These are phyloP conservation scores for Alternaria sp. DNA, from an alignment of 2,329 filamentous ascomycete genomes.

Conservation along the genomic window DNA sequence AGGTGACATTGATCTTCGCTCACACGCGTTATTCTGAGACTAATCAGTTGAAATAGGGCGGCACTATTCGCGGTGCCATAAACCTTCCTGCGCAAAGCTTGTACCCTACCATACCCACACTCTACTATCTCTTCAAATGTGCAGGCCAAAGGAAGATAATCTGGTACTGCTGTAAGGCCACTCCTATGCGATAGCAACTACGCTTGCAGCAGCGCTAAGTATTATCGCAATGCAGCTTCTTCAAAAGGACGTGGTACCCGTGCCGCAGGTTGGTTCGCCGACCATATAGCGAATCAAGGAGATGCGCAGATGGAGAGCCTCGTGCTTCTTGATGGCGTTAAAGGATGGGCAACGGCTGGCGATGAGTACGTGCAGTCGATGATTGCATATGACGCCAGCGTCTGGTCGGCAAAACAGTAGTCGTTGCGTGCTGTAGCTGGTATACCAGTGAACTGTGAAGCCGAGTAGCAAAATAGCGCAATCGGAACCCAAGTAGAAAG, in stretches of 20 bases:
- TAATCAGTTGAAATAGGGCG: conserved; percentile 59
- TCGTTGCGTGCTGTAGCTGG: neutral
- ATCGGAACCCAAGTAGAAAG: neutral
- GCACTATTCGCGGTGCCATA: conserved; percentile 67
- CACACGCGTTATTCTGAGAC: neutral
- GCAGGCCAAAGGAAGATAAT: conserved; percentile 61
- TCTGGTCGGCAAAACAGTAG: neutral
- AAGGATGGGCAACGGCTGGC: conserved; percentile 63
- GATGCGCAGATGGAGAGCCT: conserved; percentile 59
- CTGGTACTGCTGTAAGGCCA: conserved; percentile 64
- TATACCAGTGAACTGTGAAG: neutral
- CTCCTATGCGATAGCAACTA: neutral
- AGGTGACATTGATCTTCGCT: conserved; percentile 42
- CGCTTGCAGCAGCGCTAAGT: neutral
- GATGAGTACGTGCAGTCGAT: conserved; percentile 59
- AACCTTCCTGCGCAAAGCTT: conserved; percentile 66
- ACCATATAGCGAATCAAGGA: conserved; percentile 57
- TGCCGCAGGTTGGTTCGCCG: conserved; percentile 65
- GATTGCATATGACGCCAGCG: conserved; percentile 57
- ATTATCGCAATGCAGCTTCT: conserved; percentile 55
- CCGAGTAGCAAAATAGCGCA: neutral
- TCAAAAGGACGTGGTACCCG: conserved; percentile 64
- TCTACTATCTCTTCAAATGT: conserved; percentile 62
- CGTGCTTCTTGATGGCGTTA: conserved; percentile 62
- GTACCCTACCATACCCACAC: conserved; percentile 59